Evolutionary conservation across 306 rosid species (phyloP).

Genomic region (Dryas octopetala): DNA sequence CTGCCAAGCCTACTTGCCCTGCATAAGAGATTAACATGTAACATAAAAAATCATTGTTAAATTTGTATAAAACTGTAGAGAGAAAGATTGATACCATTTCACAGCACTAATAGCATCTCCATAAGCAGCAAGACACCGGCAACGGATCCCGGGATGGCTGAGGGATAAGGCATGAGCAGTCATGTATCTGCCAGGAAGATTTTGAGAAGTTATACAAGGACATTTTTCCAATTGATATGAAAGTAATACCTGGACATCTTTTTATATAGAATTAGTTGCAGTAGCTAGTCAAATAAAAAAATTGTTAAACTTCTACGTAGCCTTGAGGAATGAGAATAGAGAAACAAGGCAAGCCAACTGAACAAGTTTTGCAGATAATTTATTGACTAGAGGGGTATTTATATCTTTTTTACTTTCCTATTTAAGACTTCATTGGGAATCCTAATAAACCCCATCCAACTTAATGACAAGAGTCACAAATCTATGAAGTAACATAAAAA

Average conservation of each 20-base stretch:
- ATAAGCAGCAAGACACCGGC: constrained; percentile 99
- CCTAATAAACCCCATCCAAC: not conserved
- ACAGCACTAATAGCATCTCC: constrained; percentile 99
- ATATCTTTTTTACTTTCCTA: not conserved
- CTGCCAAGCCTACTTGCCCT: constrained; percentile 99
- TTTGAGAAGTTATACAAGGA: not conserved
- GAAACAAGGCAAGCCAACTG: not conserved
- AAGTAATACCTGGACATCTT: not conserved
- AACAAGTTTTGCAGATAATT: not conserved
- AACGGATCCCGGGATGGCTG: constrained; percentile 96
- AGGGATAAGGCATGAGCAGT: constrained; percentile 94
- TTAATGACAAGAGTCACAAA: constrained; percentile 4
- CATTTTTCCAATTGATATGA: not conserved
- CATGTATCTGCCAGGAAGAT: constrained; percentile 73
- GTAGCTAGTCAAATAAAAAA: not conserved
- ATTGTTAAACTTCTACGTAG: not conserved
- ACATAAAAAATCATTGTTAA: constrained; percentile 3
- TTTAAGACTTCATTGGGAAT: not conserved
- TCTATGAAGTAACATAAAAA: not conserved
- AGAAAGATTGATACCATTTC: constrained; percentile 62
- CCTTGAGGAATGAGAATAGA: not conserved
- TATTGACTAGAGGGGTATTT: not conserved
- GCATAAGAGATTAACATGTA: constrained; percentile 36
- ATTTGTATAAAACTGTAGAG: constrained; percentile 3
- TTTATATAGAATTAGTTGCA: not conserved